Evolutionary conservation across 2,329 filamentous ascomycete genomes (phyloP), one percentile per base, ranked within the genome.

Genomic region (Venturia effusa): DNA sequence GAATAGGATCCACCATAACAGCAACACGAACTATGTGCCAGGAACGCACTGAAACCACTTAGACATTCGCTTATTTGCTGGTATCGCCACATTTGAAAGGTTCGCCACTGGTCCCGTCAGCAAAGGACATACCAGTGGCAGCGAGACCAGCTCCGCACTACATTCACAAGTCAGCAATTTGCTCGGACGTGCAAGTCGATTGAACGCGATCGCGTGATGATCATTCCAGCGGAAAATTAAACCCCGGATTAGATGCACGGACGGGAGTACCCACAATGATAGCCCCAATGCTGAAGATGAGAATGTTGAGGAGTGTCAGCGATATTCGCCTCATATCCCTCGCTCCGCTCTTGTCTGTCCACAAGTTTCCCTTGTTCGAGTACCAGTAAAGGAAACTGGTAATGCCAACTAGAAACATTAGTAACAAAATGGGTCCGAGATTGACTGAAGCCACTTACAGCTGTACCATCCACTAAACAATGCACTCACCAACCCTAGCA

Each of bases 391-490:
- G 51, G n/a, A 62, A 22, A 30, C 65, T 61, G 45, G 59, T 62
- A 17, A 66, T 22, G 22, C 65, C 65, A 40, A 61, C 64, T 64
- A 64, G 2, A 27, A 17, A n/a, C 19, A 24, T 57, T 48, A 63
- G 40, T n/a, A 15, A 24, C 55, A 17, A 60, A 17, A 37, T 37
- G 45, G n/a, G 19, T 34, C 17, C 27, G 30, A 59, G 37, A 27
- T n/a, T 19, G 30, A 27, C 15, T 17, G 57, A 4, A 32, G 59
- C 10, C 77, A 80, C 62, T 74, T 69, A 77, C 74, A 82, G 62
- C 83, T 86, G 72, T 89, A 89, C 86, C 87, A 89, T 63, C 80
- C 84, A 24, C 82, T 84, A 66, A 89, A 61, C 43, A 48, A 32
- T 7, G 66, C 71, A 19, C 72, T 74, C 69, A 66, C 71, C 41